phyloP scores from a whole-genome alignment of 2,329 filamentous ascomycete genomes.

The Monosporascus sp. region DNA sequence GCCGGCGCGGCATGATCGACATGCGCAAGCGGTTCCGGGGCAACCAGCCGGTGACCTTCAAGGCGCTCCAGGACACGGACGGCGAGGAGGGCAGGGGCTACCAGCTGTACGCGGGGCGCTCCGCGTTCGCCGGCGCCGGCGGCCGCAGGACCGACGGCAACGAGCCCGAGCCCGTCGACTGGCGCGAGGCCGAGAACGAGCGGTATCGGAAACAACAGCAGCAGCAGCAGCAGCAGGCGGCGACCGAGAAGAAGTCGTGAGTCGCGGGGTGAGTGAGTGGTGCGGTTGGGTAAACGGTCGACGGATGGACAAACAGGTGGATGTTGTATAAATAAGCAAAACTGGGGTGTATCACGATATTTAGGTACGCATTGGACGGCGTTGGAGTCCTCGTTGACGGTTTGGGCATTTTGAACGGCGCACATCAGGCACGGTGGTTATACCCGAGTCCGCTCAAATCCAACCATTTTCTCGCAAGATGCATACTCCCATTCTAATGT shows the following conservation, averaged over 20 bases:
- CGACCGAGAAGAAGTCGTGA: conserved; percentile 7
- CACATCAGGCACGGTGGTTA: too few species aligned
- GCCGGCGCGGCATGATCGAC: conserved; percentile 93
- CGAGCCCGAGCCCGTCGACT: conserved; percentile 56
- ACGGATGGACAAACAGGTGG: neutral
- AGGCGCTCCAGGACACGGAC: conserved; percentile 56
- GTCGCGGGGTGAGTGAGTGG: neutral
- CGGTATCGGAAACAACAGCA: conserved; percentile 43
- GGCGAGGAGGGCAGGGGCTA: conserved; percentile 45
- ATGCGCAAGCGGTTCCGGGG: conserved; percentile 98
- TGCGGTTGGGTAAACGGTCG: neutral
- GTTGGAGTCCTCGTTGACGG: neutral
- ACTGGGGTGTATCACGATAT: neutral
- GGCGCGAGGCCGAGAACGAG: conserved; percentile 62
- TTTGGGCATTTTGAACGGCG: too few species aligned
- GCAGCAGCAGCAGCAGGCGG: conserved; percentile 17
- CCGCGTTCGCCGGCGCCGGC: conserved; percentile 57
- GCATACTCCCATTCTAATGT: too few species aligned
- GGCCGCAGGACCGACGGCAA: conserved; percentile 64
- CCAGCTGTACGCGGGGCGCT: conserved; percentile 75
- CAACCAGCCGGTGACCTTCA: conserved; percentile 76
- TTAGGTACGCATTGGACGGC: neutral
- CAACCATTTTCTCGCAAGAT: too few species aligned
- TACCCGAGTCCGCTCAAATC: too few species aligned
- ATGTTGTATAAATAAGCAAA: neutral